Evolutionary conservation across 169 alveolate genomes (phyloP), one percentile per base, ranked within the genome.

Genomic region (Eimeria sp.): DNA sequence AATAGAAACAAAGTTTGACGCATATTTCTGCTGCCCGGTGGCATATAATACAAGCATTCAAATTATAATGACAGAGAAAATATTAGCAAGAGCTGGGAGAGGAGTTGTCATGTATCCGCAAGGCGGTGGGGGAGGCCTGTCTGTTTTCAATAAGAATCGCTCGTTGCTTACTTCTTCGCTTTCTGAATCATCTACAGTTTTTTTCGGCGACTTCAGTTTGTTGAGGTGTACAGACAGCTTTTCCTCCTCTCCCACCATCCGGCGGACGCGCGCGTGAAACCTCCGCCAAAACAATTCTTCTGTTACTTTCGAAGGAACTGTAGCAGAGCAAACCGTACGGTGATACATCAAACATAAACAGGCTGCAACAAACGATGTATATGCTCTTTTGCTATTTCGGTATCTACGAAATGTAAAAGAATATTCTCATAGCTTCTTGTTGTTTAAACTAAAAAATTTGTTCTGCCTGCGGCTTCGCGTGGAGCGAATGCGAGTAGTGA

Each of bases 281-380:
- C 83, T 56, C 33, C 83, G 83, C 83, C 83, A 74, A 6, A 74
- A 74, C 83, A 74, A 18, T 13, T 74, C 56, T 58, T 74, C 83
- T 13, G 83, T 40, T 4, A 74, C 83, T 40, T 74, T 40, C 56
- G 4, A 33, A 18, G 83, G 83, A 16, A 74, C 83, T 74, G 83
- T 33, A 13, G 54, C 58, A 74, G 56, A 40, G 58, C 78, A 49
- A 68, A 13, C 78, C 52, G 30, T 30, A 30, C 49, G 30, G 30
- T n/a, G 27, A 30, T 30, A 30, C 25, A 64, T 27, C 40, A 27
- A 64, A 13, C 74, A 10, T 11, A 68, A 20, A 33, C 78, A 18
- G 78, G 0, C 20, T 33, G 16, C 78, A n/a, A 14, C 27, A 30
- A 4, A 43, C 49, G 2, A n/a, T n/a, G n/a, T n/a, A n/a, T n/a